A percentile compares a stretch with the other conserved stretches of the same genome.
These are phyloP conservation scores for Pseudozyma sp. DNA, from an alignment of 1,284 basidiomycete genomes.

Conservation along the genomic window DNA sequence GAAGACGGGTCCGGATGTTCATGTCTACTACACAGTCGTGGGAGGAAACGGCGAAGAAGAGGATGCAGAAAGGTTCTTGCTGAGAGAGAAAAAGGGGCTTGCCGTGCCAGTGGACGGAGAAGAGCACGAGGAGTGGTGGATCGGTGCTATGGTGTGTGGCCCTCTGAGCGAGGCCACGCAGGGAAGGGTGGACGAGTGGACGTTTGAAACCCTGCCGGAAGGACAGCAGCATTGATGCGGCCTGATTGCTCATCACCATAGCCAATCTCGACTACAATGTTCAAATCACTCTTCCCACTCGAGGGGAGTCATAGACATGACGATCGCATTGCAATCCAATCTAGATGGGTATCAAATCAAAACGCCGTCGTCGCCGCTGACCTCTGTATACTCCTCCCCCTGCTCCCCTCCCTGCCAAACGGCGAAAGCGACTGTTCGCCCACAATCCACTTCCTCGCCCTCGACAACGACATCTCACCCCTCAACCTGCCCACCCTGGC, in stretches of 20 bases:
- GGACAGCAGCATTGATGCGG: neutral
- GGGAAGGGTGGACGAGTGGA: constrained; percentile 16
- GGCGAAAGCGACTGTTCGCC: constrained; percentile 4
- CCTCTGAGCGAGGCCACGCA: constrained; percentile 14
- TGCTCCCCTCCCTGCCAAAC: constrained; percentile 10
- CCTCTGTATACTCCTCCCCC: constrained; percentile 6
- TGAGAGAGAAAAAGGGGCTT: constrained; percentile 39
- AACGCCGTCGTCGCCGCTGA: neutral
- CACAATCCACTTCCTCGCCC: constrained; percentile 21
- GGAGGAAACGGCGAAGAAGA: neutral
- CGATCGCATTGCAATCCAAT: too few relatives aligned
- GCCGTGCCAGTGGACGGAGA: neutral
- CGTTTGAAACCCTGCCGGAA: constrained; percentile 9
- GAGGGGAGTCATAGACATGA: too few relatives aligned
- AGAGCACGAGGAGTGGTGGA: constrained; percentile 30
- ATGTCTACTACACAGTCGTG: constrained; percentile 35
- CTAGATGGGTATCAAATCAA: neutral
- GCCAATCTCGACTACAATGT: too few relatives aligned
- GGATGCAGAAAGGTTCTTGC: constrained; percentile 6
- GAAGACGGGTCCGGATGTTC: constrained; percentile 27
- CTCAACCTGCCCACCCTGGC: constrained; percentile 4
- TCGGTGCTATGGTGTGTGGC: constrained; percentile 46
- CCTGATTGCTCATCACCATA: too few relatives aligned
- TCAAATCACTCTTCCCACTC: too few relatives aligned
- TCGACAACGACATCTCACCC: constrained; percentile 11